Evolutionary conservation across 345 rosid species (phyloP).

Genomic region (Limnanthes douglasii): DNA sequence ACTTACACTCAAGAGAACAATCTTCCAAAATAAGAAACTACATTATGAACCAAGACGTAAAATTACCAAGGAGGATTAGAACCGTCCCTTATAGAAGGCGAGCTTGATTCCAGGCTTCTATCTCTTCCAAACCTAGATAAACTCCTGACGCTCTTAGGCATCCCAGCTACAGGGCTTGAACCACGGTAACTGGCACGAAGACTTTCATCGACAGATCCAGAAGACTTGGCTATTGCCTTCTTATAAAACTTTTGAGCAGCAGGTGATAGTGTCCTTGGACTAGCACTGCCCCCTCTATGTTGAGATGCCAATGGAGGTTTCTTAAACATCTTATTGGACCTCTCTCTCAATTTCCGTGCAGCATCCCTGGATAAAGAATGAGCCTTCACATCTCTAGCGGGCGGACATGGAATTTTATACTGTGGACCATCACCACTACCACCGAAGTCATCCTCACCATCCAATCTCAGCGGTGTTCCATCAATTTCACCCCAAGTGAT

Average conservation of each 20-base stretch:
- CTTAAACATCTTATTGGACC: conserved; percentile 68
- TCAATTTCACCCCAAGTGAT: conserved; percentile 99
- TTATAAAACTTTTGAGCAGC: conserved; percentile 96
- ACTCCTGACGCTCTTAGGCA: conserved; percentile 71
- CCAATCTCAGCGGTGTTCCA: conserved; percentile 89
- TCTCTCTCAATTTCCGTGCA: conserved; percentile 63
- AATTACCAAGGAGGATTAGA: conserved; percentile 39
- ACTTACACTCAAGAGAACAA: too few relatives aligned
- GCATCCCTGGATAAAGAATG: conserved; percentile 86
- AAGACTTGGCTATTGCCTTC: conserved; percentile 64
- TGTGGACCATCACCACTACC: conserved; percentile 77
- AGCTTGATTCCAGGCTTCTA: conserved; percentile 33
- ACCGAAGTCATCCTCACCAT: conserved; percentile 82
- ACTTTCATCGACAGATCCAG: conserved; percentile 82
- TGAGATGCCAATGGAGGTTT: conserved; percentile 92
- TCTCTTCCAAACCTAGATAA: conserved; percentile 74
- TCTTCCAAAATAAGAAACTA: too few relatives aligned
- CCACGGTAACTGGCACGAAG: conserved; percentile 93
- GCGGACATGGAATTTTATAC: conserved; percentile 65
- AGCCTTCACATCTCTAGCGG: conserved; percentile 72
- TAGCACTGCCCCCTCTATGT: conserved; percentile 85
- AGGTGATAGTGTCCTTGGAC: conserved; percentile 81
- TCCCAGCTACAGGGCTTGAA: conserved; percentile 40
- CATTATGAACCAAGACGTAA: too few relatives aligned
- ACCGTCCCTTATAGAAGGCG: conserved; percentile 53